These are phyloP conservation scores for Haberlea rhodopensis DNA, from an alignment of 257 asterid genomes.

Conservation along the genomic window DNA sequence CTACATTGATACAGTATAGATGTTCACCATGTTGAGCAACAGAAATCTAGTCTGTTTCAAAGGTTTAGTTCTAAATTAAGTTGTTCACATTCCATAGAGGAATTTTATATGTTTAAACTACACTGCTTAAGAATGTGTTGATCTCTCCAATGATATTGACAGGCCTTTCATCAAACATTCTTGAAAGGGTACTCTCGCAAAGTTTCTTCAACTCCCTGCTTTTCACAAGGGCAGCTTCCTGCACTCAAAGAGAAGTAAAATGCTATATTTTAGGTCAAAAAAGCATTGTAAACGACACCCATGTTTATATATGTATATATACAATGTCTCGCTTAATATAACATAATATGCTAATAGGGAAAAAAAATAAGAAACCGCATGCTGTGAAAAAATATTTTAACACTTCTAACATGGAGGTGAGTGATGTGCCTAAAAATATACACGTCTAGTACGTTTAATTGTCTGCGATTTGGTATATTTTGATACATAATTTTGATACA, in stretches of 20 bases:
- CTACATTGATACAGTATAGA: too few relatives aligned
- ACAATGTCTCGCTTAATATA: background rate
- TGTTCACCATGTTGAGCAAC: too few relatives aligned
- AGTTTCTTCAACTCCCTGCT: slow-evolving; percentile 80
- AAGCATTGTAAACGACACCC: background rate
- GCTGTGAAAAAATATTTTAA: background rate
- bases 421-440: too few relatives aligned
- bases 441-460: too few relatives aligned
- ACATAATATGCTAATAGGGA: background rate
- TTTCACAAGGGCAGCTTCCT: slow-evolving; percentile 72
- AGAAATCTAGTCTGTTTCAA: background rate
- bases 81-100: background rate
- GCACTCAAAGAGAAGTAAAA: slow-evolving; percentile 25
- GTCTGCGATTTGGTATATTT: too few relatives aligned
- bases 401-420: background rate
- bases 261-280: background rate
- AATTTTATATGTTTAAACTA: slow-evolving; percentile 37
- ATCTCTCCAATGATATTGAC: slow-evolving; percentile 89
- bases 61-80: background rate
- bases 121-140: slow-evolving; percentile 59
- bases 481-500: too few relatives aligned
- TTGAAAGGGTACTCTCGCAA: slow-evolving; percentile 68
- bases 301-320: background rate
- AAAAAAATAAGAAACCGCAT: background rate
- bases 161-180: slow-evolving; percentile 78